phyloP scores from a whole-genome alignment of 257 asterid species.

The Linaria vulgaris region DNA sequence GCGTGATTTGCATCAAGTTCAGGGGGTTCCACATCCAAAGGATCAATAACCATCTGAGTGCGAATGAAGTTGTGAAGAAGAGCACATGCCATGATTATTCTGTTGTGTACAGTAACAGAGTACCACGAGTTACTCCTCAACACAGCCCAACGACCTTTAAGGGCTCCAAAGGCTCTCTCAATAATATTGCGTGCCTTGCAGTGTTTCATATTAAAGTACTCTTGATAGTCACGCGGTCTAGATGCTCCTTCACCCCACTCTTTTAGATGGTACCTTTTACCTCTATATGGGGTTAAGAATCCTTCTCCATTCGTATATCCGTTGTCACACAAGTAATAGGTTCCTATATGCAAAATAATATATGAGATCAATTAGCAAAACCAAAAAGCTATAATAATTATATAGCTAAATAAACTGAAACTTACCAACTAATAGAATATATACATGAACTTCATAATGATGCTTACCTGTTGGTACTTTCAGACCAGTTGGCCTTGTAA shows the following conservation, averaged over 20 bases:
- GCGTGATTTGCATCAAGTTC: background rate
- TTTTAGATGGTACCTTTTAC: slow-evolving; percentile 1
- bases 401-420: background rate
- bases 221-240: slow-evolving; percentile 5
- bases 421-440: too few species aligned
- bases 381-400: background rate
- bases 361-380: background rate
- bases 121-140: background rate
- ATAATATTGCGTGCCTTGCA: slow-evolving; percentile 3
- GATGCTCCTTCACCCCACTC: background rate
- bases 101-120: slow-evolving; percentile 1
- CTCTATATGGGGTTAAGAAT: background rate
- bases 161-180: slow-evolving; percentile 9
- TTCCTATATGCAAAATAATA: slow-evolving; percentile 1
- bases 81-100: slow-evolving; percentile 19
- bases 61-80: slow-evolving; percentile 11
- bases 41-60: slow-evolving; percentile 8
- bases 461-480: background rate
- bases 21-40: slow-evolving; percentile 1
- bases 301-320: slow-evolving; percentile 4
- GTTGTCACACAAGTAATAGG: slow-evolving; percentile 12
- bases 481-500: slow-evolving; percentile 1
- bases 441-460: too few species aligned
- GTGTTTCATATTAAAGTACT: slow-evolving; percentile 10
- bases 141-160: slow-evolving; percentile 1